Evolutionary conservation across 176 grass and related monocot genomes (phyloP).

Genomic region (Themeda triandra): DNA sequence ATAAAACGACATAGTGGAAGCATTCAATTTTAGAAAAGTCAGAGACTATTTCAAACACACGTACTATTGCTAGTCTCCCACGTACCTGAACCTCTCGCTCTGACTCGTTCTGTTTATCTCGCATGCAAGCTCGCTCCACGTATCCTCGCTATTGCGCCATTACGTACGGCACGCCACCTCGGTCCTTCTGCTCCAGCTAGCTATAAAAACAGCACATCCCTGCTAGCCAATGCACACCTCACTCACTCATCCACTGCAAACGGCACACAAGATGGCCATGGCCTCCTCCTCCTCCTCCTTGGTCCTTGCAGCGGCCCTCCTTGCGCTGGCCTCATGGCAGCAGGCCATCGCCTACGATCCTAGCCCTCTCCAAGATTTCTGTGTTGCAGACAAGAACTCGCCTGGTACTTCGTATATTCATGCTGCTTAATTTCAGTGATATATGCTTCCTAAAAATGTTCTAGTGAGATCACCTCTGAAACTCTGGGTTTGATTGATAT

Average conservation of each 20-base stretch:
- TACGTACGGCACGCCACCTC: neutral
- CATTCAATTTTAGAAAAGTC: neutral
- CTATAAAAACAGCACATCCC: neutral
- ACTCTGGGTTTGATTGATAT: too few relatives aligned
- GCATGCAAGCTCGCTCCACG: neutral
- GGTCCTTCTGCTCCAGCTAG: neutral
- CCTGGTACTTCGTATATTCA: neutral
- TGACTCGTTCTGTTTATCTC: neutral
- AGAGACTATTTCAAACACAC: neutral
- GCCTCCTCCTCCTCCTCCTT: neutral
- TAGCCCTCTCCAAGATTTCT: neutral
- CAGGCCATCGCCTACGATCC: neutral
- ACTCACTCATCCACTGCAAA: neutral
- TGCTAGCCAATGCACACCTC: neutral
- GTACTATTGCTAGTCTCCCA: neutral
- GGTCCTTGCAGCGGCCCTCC: neutral
- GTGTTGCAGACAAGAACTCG: neutral
- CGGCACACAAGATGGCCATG: neutral
- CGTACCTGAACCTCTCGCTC: neutral
- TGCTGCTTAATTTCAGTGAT: too few relatives aligned
- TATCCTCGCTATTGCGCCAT: neutral
- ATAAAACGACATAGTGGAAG: neutral
- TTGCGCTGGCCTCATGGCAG: neutral
- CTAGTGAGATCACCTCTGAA: too few relatives aligned
- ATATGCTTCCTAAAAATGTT: neutral